Percentiles rank a stretch among this genome's conserved stretches.
These are phyloP conservation scores for Bacidia gigantensis DNA, from an alignment of 495 filamentous ascomycete genomes.

Conservation along the genomic window DNA sequence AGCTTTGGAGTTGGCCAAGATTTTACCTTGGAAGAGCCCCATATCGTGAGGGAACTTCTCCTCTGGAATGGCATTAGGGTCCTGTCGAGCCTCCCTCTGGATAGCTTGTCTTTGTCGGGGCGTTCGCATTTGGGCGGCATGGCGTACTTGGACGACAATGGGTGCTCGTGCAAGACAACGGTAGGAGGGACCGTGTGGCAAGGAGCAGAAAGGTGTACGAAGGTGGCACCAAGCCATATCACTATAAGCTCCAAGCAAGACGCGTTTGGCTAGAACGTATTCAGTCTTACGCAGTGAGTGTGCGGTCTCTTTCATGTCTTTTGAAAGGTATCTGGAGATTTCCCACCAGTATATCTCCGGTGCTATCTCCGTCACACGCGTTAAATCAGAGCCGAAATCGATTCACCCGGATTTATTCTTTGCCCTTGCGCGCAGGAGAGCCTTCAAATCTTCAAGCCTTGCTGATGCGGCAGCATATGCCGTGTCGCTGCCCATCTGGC, in stretches of 20 bases:
- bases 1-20: background rate
- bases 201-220: slow-evolving; percentile 1
- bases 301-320: too few relatives aligned
- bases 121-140: background rate
- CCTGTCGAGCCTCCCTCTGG: background rate
- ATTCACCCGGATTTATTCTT: too few relatives aligned
- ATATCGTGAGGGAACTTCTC: slow-evolving; percentile 35
- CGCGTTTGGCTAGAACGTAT: too few relatives aligned
- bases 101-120: background rate
- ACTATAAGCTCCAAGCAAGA: too few relatives aligned
- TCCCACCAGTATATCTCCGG: too few relatives aligned
- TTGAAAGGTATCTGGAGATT: too few relatives aligned
- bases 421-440: too few relatives aligned
- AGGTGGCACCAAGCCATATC: background rate
- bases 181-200: slow-evolving; percentile 5
- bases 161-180: background rate
- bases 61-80: slow-evolving; percentile 11
- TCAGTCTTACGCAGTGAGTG: too few relatives aligned
- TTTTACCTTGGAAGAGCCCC: slow-evolving; percentile 35
- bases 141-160: background rate
- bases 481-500: slow-evolving; percentile 12
- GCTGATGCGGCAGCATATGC: slow-evolving; percentile 18
- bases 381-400: too few relatives aligned
- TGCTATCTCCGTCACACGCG: too few relatives aligned
- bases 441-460: too few relatives aligned